A percentile compares a stretch with the other conserved stretches of the same genome.
phyloP scores from a whole-genome alignment of 768 basidiomycete species.

The Gloeophyllum trabeum region DNA sequence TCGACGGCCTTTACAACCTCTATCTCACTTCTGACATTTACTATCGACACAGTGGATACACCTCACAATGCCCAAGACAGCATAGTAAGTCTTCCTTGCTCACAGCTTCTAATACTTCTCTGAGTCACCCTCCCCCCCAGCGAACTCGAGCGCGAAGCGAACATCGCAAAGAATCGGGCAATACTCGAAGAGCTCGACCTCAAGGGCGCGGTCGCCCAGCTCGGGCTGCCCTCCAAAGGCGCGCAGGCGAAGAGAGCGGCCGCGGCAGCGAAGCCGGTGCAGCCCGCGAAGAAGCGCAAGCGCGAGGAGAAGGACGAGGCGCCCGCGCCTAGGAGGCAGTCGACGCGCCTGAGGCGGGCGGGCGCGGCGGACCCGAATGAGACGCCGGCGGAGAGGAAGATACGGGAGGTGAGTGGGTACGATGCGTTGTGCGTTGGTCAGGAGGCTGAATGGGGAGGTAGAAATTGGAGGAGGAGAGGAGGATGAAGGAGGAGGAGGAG shows the following conservation, averaged over 20 bases:
- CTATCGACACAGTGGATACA: too few species aligned
- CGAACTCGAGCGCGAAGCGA: constrained; percentile 68
- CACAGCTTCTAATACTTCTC: too few species aligned
- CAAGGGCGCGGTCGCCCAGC: constrained; percentile 37
- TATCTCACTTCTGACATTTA: too few species aligned
- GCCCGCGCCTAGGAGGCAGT: constrained; percentile 48
- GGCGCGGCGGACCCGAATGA: constrained; percentile 48
- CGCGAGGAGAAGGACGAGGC: constrained; percentile 36
- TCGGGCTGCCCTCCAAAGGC: constrained; percentile 31
- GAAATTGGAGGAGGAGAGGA: constrained; percentile 38
- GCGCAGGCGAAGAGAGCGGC: not conserved
- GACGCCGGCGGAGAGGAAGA: constrained; percentile 47
- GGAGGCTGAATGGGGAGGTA: constrained; percentile 9
- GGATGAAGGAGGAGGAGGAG: constrained; percentile 49
- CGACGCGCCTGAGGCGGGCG: constrained; percentile 46
- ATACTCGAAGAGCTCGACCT: constrained; percentile 64
- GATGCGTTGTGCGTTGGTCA: not conserved
- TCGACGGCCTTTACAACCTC: too few species aligned
- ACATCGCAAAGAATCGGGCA: constrained; percentile 72
- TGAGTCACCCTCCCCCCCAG: constrained; percentile 14
- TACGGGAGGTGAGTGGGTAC: constrained; percentile 49
- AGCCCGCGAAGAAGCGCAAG: constrained; percentile 29
- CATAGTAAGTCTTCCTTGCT: not conserved
- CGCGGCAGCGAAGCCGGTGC: constrained; percentile 15
- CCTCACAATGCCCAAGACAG: not conserved